Conservation (phyloP, 1,284 basidiomycete genomes). For the Fistulinella cinereoalba region DNA sequence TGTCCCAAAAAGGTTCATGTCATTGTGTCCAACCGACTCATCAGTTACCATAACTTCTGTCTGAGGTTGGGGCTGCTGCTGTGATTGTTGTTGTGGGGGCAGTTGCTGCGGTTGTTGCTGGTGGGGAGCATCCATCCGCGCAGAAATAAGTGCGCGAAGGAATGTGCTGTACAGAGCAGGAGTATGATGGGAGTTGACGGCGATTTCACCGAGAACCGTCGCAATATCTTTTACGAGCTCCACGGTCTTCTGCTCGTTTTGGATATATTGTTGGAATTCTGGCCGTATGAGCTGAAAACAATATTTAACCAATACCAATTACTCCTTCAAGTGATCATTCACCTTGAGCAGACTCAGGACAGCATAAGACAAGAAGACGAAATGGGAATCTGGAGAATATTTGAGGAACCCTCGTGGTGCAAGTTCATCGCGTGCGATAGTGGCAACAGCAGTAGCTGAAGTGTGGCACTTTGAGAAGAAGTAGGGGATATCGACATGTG, state of each 20-base stretch:
- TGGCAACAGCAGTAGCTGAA: constrained; percentile 67
- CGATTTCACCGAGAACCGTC: constrained; percentile 70
- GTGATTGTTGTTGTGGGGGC: constrained; percentile 10
- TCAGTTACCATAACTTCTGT: constrained; percentile 24
- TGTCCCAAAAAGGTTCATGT: constrained; percentile 27
- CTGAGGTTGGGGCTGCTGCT: constrained; percentile 19
- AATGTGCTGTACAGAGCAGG: constrained; percentile 86
- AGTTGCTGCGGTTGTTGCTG: constrained; percentile 13
- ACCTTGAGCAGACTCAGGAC: constrained; percentile 87
- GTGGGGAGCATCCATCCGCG: constrained; percentile 46
- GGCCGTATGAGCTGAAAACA: constrained; percentile 67
- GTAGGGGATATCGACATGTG: constrained; percentile 73
- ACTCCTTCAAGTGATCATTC: constrained; percentile 19
- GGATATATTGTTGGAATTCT: constrained; percentile 74
- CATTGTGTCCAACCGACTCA: constrained; percentile 22
- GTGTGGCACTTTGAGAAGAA: constrained; percentile 85
- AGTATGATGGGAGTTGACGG: constrained; percentile 76
- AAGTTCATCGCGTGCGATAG: constrained; percentile 72
- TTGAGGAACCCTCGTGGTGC: constrained; percentile 74
- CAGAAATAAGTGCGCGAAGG: constrained; percentile 73
- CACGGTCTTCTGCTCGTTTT: constrained; percentile 70
- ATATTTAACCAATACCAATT: constrained; percentile 7
- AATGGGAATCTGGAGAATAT: constrained; percentile 89
- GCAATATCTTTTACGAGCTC: constrained; percentile 79
- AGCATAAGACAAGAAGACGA: constrained; percentile 87